These are phyloP conservation scores for Isochrysis galbana DNA, from an alignment of 78 protist species.

Conservation along the genomic window DNA sequence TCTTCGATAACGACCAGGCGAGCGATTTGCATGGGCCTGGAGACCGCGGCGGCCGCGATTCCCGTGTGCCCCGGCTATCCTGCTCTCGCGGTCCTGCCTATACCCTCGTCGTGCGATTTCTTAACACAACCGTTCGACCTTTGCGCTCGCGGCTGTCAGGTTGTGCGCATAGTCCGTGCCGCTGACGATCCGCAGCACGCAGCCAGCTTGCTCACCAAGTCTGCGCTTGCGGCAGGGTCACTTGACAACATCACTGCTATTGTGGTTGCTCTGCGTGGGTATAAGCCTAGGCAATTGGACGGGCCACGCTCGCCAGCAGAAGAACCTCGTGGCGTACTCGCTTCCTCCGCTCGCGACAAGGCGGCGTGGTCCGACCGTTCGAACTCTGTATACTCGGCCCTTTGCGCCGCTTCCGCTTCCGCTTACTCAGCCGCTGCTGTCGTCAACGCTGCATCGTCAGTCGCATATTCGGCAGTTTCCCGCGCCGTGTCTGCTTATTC, in stretches of 20 bases:
- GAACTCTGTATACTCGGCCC: too few species aligned
- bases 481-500: not conserved
- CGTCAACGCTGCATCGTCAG: not conserved
- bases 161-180: not conserved
- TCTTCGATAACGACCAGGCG: slow-evolving; percentile 1
- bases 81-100: too few species aligned
- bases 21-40: not conserved
- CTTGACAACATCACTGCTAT: slow-evolving; percentile 67
- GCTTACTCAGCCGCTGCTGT: not conserved
- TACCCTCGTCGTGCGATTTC: too few species aligned
- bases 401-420: not conserved
- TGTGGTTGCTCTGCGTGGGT: slow-evolving; percentile 44
- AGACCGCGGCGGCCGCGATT: not conserved
- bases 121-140: too few species aligned
- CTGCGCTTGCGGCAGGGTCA: not conserved
- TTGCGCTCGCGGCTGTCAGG: not conserved
- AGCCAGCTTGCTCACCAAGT: not conserved
- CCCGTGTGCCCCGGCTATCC: not conserved
- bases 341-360: not conserved
- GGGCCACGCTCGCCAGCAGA: not conserved
- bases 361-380: not conserved
- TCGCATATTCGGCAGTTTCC: not conserved
- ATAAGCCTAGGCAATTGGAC: not conserved
- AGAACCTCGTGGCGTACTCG: not conserved
- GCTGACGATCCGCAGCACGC: not conserved